Base-by-base conservation (phyloP, 305 asterid species). In the Lippia alba region DNA sequence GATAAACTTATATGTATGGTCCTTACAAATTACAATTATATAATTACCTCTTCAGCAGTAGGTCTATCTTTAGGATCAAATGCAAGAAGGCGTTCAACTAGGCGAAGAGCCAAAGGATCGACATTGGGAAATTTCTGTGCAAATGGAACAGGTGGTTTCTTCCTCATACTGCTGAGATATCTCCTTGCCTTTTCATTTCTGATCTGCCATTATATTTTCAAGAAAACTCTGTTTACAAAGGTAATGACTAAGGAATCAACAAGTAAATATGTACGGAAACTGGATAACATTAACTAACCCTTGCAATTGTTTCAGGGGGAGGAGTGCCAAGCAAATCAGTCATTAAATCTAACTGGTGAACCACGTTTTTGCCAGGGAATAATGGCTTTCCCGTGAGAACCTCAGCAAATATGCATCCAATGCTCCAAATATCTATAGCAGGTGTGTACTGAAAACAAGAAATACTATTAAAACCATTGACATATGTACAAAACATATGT, bases 101-200 rank as follows among this genome's bases (percentile, higher is more conserved):
- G 76, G 70, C 82, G 82, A 73, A 94, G 93, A 54, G 98, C 98
- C 79, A 90, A 79, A 53, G 96, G 96, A 76, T 94, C 96, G 12
- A 80, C 89, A 80, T 85, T 63, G 16, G 99, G 98, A 75, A 92
- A 92, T 76, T 89, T 94, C 74, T 92, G 96, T 39, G 81, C 34
- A 79, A 92, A 94, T 9, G 98, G 90, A 72, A 92, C 76, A 12
- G 91, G 92, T 54, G 78, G 96, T 71, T 94, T 94, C 78, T 83
- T 91, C 48, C 99, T 82, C 99, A 94, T 92, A 74, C 85, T 89
- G 79, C 92, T 88, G 45, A 94, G 97, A 75, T 94, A 94, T 79
- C 99, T 84, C 83, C 98, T 87, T 6, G 99, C 99, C 90, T 94
- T 94, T 79, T 94, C 98, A 77, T 94, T 94, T 76, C 99, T 89